Evolutionary conservation across 306 rosid species (phyloP), one percentile per base, ranked within the genome.

Genomic region (Vicia villosa): DNA sequence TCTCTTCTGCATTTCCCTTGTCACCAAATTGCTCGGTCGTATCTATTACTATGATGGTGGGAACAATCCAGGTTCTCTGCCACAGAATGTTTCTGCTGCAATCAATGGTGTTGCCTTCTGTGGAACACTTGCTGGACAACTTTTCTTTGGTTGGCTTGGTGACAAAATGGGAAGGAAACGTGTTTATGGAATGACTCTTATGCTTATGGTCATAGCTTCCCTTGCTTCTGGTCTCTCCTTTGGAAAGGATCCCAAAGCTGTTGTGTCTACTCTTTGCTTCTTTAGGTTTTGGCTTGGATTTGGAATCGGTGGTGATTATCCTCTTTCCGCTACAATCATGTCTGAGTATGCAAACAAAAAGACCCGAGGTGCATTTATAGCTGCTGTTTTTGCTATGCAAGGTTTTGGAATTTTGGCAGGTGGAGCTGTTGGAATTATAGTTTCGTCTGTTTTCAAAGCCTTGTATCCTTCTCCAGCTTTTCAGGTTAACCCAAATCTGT

Each of bases 331-430:
- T 21, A 92, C 97, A 3, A 92, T 92, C 73, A 92, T 89, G 96
- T 89, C 97, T 12, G 97, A 92, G 80, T 92, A 92, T 69, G 90
- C 96, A 19, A 92, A 92, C 63, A 92, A 89, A 73, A 92, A 73
- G 69, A 92, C 97, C 5, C 83, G 96, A 0, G 97, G 97, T 0
- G 95, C 92, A 2, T 89, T 92, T 61, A 87, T 92, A 13, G 98
- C 97, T n/a, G 95, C 97, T 0, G 97, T 91, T 37, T 91, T 91
- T 43, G 97, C 97, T 11, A 91, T 91, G 98, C 98, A 92, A 67
- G 98, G 96, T 8, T 87, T 92, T 52, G 96, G 98, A 49, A 92
- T 92, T 60, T 56, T 92, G 75, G 79, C 90, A 11, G 98, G 96
- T 3, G 96, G 98, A 13, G 72, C 74, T 70, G 83, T 89, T 59